A percentile compares a stretch with the other conserved stretches of the same genome.
Conservation (phyloP, 2,329 filamentous ascomycete species). For the Cladorrhinum sp. region DNA sequence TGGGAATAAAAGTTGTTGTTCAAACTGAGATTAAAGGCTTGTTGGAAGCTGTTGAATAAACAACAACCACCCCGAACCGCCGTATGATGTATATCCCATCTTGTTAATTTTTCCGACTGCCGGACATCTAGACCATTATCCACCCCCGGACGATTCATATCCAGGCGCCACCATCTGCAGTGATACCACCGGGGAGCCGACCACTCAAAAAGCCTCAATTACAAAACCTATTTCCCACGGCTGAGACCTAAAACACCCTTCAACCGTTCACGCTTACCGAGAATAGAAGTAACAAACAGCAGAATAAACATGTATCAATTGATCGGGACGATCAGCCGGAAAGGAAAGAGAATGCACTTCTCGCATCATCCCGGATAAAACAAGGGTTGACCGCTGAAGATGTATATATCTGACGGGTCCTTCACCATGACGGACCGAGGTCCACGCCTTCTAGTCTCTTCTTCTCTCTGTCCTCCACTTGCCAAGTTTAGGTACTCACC, state of each 20-base stretch:
- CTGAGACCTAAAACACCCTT: slow-evolving; percentile 1
- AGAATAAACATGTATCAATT: not conserved
- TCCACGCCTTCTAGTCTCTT: not conserved
- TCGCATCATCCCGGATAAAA: slow-evolving; percentile 17
- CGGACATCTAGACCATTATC: not conserved
- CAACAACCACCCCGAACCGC: not conserved
- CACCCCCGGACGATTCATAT: too few relatives aligned
- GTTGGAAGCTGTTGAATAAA: not conserved
- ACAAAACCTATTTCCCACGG: not conserved
- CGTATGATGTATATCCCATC: not conserved
- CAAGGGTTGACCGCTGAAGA: not conserved
- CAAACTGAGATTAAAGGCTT: too few relatives aligned
- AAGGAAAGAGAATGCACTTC: not conserved
- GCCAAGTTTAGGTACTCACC: not conserved
- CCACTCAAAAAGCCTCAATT: slow-evolving; percentile 10
- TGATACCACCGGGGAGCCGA: not conserved
- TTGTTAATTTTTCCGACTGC: not conserved
- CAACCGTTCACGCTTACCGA: slow-evolving; percentile 18
- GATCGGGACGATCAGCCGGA: slow-evolving; percentile 15
- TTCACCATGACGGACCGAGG: not conserved
- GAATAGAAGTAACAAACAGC: slow-evolving; percentile 9
- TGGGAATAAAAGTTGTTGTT: too few relatives aligned
- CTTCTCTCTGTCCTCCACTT: not conserved
- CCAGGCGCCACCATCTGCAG: not conserved
- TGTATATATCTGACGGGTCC: slow-evolving; percentile 9